Base-by-base conservation (phyloP, 768 basidiomycete genomes). In the Rhodotorula babjevae region DNA sequence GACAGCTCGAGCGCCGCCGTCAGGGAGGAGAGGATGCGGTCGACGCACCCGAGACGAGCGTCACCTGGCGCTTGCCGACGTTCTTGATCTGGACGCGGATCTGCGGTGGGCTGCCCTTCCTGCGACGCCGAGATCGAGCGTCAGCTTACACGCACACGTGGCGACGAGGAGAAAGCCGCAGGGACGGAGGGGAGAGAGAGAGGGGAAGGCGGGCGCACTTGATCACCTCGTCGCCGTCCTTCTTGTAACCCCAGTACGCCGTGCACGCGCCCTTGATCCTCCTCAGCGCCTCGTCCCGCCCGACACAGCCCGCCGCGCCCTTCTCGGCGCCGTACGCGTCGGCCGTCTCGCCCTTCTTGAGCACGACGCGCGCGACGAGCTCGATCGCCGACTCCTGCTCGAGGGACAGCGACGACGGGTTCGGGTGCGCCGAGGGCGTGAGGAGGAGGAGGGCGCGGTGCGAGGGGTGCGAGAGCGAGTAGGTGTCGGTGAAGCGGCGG, bases 51-150 rank as follows among this genome's bases (percentile, higher is more conserved):
- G 70, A 69, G 31, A 75, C 31, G 50, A 75, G 68, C 19, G 74
- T 75, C 33, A 75, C 74, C 60, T 68, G 67, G 6, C 74, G 63
- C 44, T 75, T 75, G 15, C 74, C 74, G 46, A 75, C 74, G 36
- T 66, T 71, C 70, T 75, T 75, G 64, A 75, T 71, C 52, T 21
- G 14, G 15, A 75, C 61, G 21, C 56, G 66, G 53, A 75, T 40
- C 10, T 42, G 12, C 11, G 70, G 74, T 7, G 74, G 74, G 7
- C 44, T n/a, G n/a, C 64, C 74, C 47, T 64, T 69, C 65, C 74
- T 67, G 59, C 40, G 55, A 31, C 16, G 40, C 31, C 12, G 44
- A 46, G 44, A 46, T 11, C 44, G 44, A 46, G 44, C 14, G 36
- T 36, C 36, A 36, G 36, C n/a, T 36, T 36, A 4, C 44, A 12